Percentiles rank a stretch among this genome's conserved stretches.
phyloP scores from a whole-genome alignment of 129 eudicot species.

The Lonicera japonica region DNA sequence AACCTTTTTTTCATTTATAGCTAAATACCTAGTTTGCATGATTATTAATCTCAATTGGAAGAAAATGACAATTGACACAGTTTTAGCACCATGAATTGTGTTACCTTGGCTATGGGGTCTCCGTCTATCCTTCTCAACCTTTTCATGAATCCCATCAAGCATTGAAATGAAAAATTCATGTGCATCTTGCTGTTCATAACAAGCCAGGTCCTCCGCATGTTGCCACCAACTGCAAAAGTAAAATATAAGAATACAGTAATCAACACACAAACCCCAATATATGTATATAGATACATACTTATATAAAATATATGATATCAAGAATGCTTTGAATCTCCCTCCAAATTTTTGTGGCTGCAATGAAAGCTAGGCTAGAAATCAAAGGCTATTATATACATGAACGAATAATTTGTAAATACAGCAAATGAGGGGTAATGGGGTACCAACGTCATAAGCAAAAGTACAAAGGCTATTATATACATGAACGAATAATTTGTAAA shows the following conservation, averaged over 20 bases:
- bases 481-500: too few relatives aligned
- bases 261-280: background rate
- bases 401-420: too few relatives aligned
- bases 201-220: constrained; percentile 86
- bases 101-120: constrained; percentile 66
- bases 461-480: too few relatives aligned
- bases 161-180: constrained; percentile 94
- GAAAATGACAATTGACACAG: constrained; percentile 1
- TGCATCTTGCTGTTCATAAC: constrained; percentile 96
- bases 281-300: background rate
- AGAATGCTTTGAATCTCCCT: background rate
- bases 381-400: too few relatives aligned
- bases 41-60: constrained; percentile 3
- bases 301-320: background rate
- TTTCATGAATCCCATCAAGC: constrained; percentile 87
- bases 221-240: constrained; percentile 80
- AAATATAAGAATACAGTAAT: background rate
- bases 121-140: constrained; percentile 58
- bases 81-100: background rate
- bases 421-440: too few relatives aligned
- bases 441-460: too few relatives aligned
- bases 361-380: background rate
- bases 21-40: background rate
- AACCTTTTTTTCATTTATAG: background rate
- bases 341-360: background rate